Conservation (phyloP, 1,139 yeast genomes). For the Yamadazyma siamensis region DNA sequence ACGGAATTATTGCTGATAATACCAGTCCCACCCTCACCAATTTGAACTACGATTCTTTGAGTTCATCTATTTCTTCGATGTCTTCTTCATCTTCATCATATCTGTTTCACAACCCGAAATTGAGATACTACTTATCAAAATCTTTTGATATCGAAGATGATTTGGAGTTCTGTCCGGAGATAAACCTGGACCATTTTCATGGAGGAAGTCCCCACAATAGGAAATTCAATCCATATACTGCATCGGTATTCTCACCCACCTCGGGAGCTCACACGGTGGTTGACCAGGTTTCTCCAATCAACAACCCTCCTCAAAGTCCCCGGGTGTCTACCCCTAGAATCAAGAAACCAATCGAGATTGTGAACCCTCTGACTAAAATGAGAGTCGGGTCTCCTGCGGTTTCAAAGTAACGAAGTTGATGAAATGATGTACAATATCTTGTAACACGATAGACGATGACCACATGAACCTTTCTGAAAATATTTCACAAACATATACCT, state of each 20-base stretch:
- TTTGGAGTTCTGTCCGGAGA: conserved; percentile 65
- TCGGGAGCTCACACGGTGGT: conserved; percentile 8
- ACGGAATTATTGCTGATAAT: conserved; percentile 11
- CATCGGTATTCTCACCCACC: conserved; percentile 51
- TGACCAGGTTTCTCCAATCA: conserved; percentile 11
- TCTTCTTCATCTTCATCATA: conserved; percentile 25
- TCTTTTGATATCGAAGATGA: conserved; percentile 67
- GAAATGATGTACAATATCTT: conserved; percentile 8
- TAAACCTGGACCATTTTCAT: conserved; percentile 14
- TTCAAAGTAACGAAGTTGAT: conserved; percentile 13
- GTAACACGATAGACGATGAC: conserved; percentile 5
- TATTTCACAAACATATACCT: neutral
- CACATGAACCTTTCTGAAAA: neutral
- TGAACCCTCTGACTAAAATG: conserved; percentile 75
- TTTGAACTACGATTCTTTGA: conserved; percentile 19
- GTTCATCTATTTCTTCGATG: conserved; percentile 14
- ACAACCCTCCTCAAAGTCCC: conserved; percentile 22
- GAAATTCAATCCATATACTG: conserved; percentile 60
- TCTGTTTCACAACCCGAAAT: conserved; percentile 41
- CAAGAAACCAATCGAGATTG: conserved; percentile 67
- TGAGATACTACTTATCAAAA: conserved; percentile 49
- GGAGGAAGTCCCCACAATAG: conserved; percentile 22
- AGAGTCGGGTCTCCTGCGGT: conserved; percentile 56
- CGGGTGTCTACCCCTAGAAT: conserved; percentile 54
- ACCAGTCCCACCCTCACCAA: conserved; percentile 28